Percentiles rank a stretch among this genome's conserved stretches.
phyloP scores from a whole-genome alignment of 164 flowering plant genomes.

The Amborella trichopoda region DNA sequence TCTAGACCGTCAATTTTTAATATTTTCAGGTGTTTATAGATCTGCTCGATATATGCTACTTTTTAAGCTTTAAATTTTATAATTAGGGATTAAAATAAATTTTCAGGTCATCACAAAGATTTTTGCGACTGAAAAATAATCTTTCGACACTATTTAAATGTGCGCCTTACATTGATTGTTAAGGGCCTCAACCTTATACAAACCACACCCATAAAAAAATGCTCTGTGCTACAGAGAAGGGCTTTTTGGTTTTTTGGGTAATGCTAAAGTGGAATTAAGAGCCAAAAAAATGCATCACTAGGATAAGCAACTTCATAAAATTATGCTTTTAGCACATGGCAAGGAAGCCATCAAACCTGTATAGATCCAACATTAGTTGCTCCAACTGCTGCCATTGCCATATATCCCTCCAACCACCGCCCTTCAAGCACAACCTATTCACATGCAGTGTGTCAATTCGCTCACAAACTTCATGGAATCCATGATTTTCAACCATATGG shows the following conservation, averaged over 20 bases:
- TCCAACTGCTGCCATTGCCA: slow-evolving; percentile 91
- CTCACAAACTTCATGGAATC: not conserved
- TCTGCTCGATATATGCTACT: not conserved
- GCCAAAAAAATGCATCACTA: not conserved
- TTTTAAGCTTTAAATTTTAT: too few species aligned
- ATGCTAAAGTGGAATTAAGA: too few species aligned
- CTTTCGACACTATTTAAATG: too few species aligned
- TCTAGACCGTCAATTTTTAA: too few species aligned
- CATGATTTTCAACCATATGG: not conserved
- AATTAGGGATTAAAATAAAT: too few species aligned
- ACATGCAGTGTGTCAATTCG: too few species aligned
- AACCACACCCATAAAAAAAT: too few species aligned
- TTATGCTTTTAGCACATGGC: slow-evolving; percentile 3
- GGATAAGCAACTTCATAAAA: not conserved
- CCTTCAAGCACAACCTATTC: slow-evolving; percentile 92
- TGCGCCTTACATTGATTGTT: too few species aligned
- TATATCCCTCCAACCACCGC: slow-evolving; percentile 76
- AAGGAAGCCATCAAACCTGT: slow-evolving; percentile 29
- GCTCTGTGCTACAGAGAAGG: not conserved
- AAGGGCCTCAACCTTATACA: too few species aligned
- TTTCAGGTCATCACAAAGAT: too few species aligned
- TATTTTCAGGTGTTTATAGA: too few species aligned
- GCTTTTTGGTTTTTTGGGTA: not conserved
- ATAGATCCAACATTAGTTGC: slow-evolving; percentile 96
- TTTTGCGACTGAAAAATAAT: too few species aligned